phyloP scores from a whole-genome alignment of 106 monocot genomes.

The Acorus calamus region DNA sequence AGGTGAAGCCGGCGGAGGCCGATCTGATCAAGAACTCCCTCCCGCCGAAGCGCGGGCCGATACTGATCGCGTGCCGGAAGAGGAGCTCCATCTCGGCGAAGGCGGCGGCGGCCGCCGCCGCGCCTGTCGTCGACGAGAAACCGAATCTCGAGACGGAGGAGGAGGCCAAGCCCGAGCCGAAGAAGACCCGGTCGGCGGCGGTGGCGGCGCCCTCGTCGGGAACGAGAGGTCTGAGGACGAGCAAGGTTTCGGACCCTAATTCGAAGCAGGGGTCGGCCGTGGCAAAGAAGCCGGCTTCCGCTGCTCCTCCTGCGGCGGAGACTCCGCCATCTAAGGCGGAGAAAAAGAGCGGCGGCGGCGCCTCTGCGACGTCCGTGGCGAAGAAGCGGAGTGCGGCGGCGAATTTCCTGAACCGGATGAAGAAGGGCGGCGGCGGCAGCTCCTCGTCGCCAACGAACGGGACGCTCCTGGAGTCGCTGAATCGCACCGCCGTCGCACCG shows the following conservation, averaged over 20 bases:
- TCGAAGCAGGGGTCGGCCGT: not conserved
- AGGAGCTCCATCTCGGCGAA: slow-evolving; percentile 40
- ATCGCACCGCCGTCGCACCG: slow-evolving; percentile 4
- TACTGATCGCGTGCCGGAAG: slow-evolving; percentile 30
- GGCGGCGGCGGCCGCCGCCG: not conserved
- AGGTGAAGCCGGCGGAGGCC: slow-evolving; percentile 5
- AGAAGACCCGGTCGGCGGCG: slow-evolving; percentile 9
- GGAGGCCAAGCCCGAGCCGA: slow-evolving; percentile 9
- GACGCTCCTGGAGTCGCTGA: slow-evolving; percentile 12
- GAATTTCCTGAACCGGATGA: slow-evolving; percentile 45
- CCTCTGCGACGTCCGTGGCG: not conserved
- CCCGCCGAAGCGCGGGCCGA: no score
- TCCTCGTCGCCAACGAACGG: not conserved
- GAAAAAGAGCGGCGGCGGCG: slow-evolving; percentile 11
- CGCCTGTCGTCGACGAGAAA: no score
- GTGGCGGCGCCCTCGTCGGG: not conserved
- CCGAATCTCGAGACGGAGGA: no score
- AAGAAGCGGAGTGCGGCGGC: slow-evolving; percentile 48
- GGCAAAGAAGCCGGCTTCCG: not conserved
- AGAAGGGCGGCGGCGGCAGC: not conserved
- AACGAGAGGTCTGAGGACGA: slow-evolving; percentile 37
- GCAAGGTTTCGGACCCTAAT: slow-evolving; percentile 15
- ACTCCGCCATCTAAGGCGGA: not conserved
- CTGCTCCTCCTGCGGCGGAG: no score
- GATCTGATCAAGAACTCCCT: no score